phyloP scores from a whole-genome alignment of 106 monocot species.

The Xerophyta viscosa region DNA sequence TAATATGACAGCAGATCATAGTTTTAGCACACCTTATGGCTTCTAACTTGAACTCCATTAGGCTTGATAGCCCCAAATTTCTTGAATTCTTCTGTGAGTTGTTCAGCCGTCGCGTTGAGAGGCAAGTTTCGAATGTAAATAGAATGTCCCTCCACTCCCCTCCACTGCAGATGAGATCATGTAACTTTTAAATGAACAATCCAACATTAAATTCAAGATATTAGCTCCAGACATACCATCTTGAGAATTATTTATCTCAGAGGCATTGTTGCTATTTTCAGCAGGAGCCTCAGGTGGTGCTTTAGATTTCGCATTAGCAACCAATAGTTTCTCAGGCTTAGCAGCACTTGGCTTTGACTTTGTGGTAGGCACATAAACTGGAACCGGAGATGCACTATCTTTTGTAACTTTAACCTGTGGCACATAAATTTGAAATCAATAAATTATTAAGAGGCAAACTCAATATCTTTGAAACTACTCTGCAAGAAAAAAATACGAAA shows the following conservation, averaged over 20 bases:
- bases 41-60: constrained; percentile 89
- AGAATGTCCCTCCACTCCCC: constrained; percentile 73
- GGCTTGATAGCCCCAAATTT: constrained; percentile 76
- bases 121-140: constrained; percentile 71
- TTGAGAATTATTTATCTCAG: constrained; percentile 22
- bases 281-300: constrained; percentile 13
- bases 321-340: constrained; percentile 20
- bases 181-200: neutral
- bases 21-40: constrained; percentile 89
- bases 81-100: constrained; percentile 55
- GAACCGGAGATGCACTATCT: constrained; percentile 9
- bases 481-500: no score
- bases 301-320: constrained; percentile 11
- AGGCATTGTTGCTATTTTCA: constrained; percentile 13
- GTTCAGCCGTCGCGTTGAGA: constrained; percentile 38
- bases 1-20: no score
- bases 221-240: constrained; percentile 25
- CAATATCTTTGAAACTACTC: no score
- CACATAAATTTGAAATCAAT: neutral
- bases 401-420: constrained; percentile 44
- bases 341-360: constrained; percentile 17
- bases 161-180: constrained; percentile 25
- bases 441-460: neutral
- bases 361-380: constrained; percentile 12
- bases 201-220: neutral